phyloP scores from a whole-genome alignment of 345 rosid genomes.

The Gossypium sturtianum region DNA sequence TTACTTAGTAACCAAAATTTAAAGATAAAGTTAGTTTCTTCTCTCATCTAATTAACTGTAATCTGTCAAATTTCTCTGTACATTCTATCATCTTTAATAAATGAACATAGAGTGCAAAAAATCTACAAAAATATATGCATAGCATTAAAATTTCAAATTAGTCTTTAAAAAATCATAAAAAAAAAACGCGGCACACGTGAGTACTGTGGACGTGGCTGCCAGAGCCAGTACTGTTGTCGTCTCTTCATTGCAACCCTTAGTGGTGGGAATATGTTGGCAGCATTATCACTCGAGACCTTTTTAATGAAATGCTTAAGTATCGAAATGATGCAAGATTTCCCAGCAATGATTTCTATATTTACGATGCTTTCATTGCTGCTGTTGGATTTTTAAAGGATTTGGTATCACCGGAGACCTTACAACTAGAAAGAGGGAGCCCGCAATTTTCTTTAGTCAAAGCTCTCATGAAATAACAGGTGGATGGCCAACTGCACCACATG shows the following conservation, averaged over 20 bases:
- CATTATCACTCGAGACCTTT: constrained; percentile 5
- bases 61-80: no score
- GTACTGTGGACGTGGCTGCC: constrained; percentile 23
- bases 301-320: constrained; percentile 22
- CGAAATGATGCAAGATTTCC: constrained; percentile 23
- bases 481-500: constrained; percentile 55
- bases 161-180: no score
- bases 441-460: constrained; percentile 35
- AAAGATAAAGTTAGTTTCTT: no score
- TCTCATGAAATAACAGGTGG: constrained; percentile 43
- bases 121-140: no score
- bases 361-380: constrained; percentile 29
- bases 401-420: constrained; percentile 22
- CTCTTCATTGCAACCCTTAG: not conserved
- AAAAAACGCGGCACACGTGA: constrained; percentile 5
- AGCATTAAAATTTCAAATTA: no score
- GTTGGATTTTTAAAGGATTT: constrained; percentile 23
- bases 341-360: constrained; percentile 26
- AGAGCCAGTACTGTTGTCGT: constrained; percentile 27
- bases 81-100: no score
- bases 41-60: no score
- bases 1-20: no score
- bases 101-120: no score
- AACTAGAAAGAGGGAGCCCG: constrained; percentile 29
- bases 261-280: constrained; percentile 1